Evolutionary conservation across 129 eudicot genomes (phyloP).

Genomic region (Kitagawia praeruptora): DNA sequence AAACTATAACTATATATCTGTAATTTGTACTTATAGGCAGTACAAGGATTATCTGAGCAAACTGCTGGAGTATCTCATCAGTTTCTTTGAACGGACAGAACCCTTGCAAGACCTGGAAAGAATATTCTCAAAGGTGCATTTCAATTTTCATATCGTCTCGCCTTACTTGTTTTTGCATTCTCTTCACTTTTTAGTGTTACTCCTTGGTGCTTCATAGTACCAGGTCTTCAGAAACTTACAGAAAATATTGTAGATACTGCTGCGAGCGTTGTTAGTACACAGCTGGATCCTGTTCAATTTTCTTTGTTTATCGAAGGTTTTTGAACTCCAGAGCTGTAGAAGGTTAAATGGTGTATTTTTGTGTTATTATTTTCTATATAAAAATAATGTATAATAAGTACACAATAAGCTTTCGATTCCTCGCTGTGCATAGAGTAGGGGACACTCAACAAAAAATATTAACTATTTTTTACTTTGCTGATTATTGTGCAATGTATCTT

Average conservation of each 20-base stretch:
- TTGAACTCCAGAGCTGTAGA: too few relatives aligned
- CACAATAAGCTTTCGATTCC: not conserved
- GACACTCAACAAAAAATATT: too few relatives aligned
- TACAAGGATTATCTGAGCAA: slow-evolving; percentile 71
- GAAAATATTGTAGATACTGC: not conserved
- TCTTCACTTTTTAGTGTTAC: not conserved
- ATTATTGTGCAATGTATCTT: too few relatives aligned
- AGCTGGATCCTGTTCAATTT: not conserved
- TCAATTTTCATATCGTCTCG: not conserved
- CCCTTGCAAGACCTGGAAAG: slow-evolving; percentile 92
- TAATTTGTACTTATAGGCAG: slow-evolving; percentile 43
- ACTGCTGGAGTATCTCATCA: slow-evolving; percentile 71
- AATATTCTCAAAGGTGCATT: slow-evolving; percentile 69
- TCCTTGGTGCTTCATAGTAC: not conserved
- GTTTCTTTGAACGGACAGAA: slow-evolving; percentile 84
- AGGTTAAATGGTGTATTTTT: not conserved
- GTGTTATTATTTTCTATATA: too few relatives aligned
- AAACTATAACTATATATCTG: not conserved
- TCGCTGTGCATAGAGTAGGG: not conserved
- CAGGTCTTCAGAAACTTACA: not conserved
- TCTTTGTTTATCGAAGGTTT: not conserved
- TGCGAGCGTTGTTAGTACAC: not conserved
- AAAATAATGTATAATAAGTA: too few relatives aligned
- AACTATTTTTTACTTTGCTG: too few relatives aligned
- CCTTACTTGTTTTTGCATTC: not conserved